Base-by-base conservation (phyloP, 116 monocot genomes). In the Dioscorea cayenensis region DNA sequence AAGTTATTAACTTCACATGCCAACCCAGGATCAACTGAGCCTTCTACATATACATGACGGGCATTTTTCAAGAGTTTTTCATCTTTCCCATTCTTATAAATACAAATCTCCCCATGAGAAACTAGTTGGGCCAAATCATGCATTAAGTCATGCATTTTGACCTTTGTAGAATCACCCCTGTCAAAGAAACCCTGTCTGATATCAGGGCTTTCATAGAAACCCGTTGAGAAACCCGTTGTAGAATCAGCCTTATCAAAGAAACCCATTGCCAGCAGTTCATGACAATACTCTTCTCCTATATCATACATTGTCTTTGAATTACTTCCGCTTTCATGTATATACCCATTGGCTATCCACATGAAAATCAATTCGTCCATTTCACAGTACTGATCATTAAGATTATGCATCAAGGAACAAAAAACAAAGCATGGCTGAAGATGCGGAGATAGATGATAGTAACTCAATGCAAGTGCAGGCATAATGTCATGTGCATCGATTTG, bases 401-500 rank as follows among this genome's bases (percentile, higher is more conserved):
- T n/a, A n/a, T n/a, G 52, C 16, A 25, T 65, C 25, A 65, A 27
- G 1, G 64, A 28, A 27, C 63, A 64, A 37, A 27, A 73, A 14
- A 17, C 38, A 65, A 73, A 73, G 58, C 66, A 75, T 20, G 3
- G 36, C 32, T 67, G 66, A 32, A 75, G 22, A 52, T 67, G 51
- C 0, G 7, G 10, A 3, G 48, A 29, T 9, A 73, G 23, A 49
- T 64, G 18, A 49, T 73, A 32, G 32, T 32, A 32, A 32, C 32
- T 32, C 32, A 32, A 32, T 32, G 32, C 32, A 32, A 32, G 32
- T 32, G 32, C 32, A 32, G 32, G 32, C 32, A 32, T 32, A 4
- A 32, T 32, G 3, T 32, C 32, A 32, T 32, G 32, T 32, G 32
- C 32, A 32, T 32, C 32, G 3, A 2, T 32, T 32, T 32, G 1